These are phyloP conservation scores for Phaseolus coccineus DNA, from an alignment of 331 rosid species.

Conservation along the genomic window DNA sequence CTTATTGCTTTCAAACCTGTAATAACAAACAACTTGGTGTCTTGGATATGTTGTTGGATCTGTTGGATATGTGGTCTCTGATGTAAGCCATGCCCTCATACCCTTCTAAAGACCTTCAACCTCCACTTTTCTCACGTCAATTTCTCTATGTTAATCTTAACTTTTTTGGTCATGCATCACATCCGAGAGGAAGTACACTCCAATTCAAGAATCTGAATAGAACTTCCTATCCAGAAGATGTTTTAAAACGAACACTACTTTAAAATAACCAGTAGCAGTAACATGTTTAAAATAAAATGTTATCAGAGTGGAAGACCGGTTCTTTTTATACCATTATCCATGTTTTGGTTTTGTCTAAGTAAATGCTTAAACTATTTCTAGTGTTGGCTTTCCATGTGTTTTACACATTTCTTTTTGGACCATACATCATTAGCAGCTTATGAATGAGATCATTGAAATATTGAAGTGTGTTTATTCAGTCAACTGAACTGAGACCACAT, in stretches of 20 bases:
- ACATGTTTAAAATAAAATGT: not conserved
- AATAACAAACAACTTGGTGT: slow-evolving; percentile 23
- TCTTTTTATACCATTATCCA: not conserved
- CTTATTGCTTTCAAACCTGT: not conserved
- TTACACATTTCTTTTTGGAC: not conserved
- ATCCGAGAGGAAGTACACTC: not conserved
- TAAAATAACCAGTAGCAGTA: too few species aligned
- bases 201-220: not conserved
- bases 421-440: not conserved
- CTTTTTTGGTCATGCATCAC: not conserved
- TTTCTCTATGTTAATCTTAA: not conserved
- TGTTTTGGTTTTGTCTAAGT: not conserved
- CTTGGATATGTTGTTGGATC: not conserved
- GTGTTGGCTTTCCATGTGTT: not conserved
- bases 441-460: not conserved
- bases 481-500: not conserved
- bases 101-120: not conserved
- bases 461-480: not conserved
- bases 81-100: not conserved
- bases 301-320: not conserved
- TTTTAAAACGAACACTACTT: too few species aligned
- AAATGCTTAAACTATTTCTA: not conserved
- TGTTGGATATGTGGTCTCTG: not conserved
- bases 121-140: not conserved
- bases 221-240: not conserved